Percentiles rank a stretch among this genome's conserved stretches.
Conservation (phyloP, 345 rosid species). For the Brassica napus region Da-Ae NC_063436.1:7765501-7766000, state of each 20-base stretch:
- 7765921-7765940: slow-evolving; percentile 41
- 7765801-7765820: slow-evolving; percentile 73
- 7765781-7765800: slow-evolving; percentile 56
- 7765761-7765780: slow-evolving; percentile 63
- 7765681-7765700: slow-evolving; percentile 91
- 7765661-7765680: slow-evolving; percentile 72
- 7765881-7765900: slow-evolving; percentile 70
- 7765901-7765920: slow-evolving; percentile 75
- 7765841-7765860: slow-evolving; percentile 57
- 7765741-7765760: slow-evolving; percentile 25
- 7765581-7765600: slow-evolving; percentile 6
- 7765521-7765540: neutral
- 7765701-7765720: slow-evolving; percentile 7
- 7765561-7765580: slow-evolving; percentile 3
- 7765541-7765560: neutral
- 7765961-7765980: slow-evolving; percentile 66
- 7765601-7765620: neutral
- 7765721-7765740: neutral
- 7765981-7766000: slow-evolving; percentile 65
- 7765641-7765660: slow-evolving; percentile 48
- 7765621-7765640: neutral
- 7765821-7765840: slow-evolving; percentile 86
- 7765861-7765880: slow-evolving; percentile 50
- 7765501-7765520: neutral
- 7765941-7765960: slow-evolving; percentile 73